Conservation (phyloP, 768 basidiomycete genomes). For the Pleurotus salmoneostramineus region DNA sequence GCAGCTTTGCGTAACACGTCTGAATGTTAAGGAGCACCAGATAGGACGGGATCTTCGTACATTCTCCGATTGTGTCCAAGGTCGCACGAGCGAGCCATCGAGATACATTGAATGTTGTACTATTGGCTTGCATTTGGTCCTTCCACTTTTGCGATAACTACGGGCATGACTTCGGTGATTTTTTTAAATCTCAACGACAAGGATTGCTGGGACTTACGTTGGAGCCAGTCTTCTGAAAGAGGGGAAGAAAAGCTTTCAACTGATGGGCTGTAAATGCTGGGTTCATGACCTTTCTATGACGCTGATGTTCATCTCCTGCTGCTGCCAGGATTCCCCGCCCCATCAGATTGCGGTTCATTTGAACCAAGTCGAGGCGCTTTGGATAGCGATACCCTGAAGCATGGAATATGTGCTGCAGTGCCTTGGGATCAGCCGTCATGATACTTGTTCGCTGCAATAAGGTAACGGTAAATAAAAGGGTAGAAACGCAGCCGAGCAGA, state of each 20-base stretch:
- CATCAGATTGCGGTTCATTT: constrained; percentile 14
- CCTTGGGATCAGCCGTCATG: constrained; percentile 26
- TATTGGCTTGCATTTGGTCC: constrained; percentile 15
- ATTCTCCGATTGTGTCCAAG: constrained; percentile 50
- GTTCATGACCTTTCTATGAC: constrained; percentile 25
- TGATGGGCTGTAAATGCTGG: constrained; percentile 18
- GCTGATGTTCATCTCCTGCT: constrained; percentile 18
- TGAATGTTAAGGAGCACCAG: background rate
- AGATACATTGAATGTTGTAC: constrained; percentile 37
- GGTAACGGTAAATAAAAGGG: too few relatives aligned
- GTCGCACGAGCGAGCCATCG: constrained; percentile 46
- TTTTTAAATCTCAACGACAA: background rate
- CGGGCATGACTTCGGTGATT: background rate
- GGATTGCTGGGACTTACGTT: constrained; percentile 10
- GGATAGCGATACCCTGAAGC: constrained; percentile 26
- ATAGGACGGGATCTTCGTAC: constrained; percentile 17
- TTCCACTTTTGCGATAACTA: constrained; percentile 24
- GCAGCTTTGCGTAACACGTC: constrained; percentile 27
- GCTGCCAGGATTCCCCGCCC: constrained; percentile 23
- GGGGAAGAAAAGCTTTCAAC: constrained; percentile 17
- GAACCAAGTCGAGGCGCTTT: constrained; percentile 16
- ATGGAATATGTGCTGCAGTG: constrained; percentile 26
- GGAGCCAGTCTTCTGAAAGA: constrained; percentile 23
- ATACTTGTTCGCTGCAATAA: constrained; percentile 20
- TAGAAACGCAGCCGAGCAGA: background rate